phyloP scores from a whole-genome alignment of 179 eudicot genomes.

The Nepenthes alata region DNA sequence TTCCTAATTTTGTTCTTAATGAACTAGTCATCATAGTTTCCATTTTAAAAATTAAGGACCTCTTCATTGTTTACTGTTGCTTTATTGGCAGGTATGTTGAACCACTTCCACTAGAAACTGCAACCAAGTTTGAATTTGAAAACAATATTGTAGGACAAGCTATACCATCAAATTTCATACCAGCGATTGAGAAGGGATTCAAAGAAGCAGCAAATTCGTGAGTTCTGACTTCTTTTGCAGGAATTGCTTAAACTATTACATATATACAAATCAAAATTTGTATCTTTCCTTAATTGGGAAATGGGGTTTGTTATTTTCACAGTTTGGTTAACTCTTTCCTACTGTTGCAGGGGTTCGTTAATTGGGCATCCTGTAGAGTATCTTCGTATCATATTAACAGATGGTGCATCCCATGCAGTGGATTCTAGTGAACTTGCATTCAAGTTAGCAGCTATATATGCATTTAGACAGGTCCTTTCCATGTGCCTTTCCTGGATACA shows the following conservation, averaged over 20 bases:
- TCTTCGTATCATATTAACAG: slow-evolving; percentile 63
- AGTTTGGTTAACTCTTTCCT: neutral
- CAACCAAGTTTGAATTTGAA: slow-evolving; percentile 84
- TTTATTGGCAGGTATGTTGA: slow-evolving; percentile 53
- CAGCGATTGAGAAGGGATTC: slow-evolving; percentile 96
- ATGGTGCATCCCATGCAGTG: slow-evolving; percentile 91
- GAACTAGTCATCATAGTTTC: neutral
- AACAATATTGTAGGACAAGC: slow-evolving; percentile 87
- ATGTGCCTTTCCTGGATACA: slow-evolving; percentile 1
- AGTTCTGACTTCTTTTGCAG: slow-evolving; percentile 13
- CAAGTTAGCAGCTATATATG: slow-evolving; percentile 85
- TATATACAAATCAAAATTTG: neutral
- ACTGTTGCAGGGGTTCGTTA: slow-evolving; percentile 58
- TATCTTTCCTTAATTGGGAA: neutral
- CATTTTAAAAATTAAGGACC: neutral
- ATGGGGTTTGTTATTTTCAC: slow-evolving; percentile 1
- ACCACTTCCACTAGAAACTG: slow-evolving; percentile 74
- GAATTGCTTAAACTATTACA: neutral
- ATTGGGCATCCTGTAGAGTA: slow-evolving; percentile 95
- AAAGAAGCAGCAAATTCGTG: slow-evolving; percentile 96
- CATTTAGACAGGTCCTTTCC: slow-evolving; percentile 80
- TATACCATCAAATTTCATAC: slow-evolving; percentile 73
- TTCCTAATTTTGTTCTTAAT: too few relatives aligned
- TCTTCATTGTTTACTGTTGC: neutral
- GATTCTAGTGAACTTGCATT: slow-evolving; percentile 99